These are phyloP conservation scores for Salisapilia sapeloensis DNA, from an alignment of 352 stramenopile genomes.

Conservation along the genomic window DNA sequence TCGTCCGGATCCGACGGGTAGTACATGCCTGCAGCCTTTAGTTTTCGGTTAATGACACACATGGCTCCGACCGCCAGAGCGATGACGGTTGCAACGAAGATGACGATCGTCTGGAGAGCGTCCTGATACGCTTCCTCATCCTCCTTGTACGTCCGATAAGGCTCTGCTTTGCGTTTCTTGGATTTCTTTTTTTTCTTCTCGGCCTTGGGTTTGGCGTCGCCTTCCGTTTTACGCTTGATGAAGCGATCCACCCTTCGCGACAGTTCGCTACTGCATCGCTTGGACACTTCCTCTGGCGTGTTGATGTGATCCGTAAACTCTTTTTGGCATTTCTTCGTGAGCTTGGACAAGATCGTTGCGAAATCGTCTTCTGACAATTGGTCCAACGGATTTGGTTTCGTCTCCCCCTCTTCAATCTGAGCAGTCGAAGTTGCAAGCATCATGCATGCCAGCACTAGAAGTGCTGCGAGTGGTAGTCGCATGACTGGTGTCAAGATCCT, in stretches of 20 bases:
- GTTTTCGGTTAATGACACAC: slow-evolving; percentile 72
- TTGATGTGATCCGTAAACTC: slow-evolving; percentile 52
- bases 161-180: slow-evolving; percentile 43
- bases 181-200: slow-evolving; percentile 50
- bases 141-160: slow-evolving; percentile 32
- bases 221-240: slow-evolving; percentile 19
- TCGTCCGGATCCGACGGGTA: slow-evolving; percentile 32
- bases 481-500: no score
- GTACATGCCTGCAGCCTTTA: slow-evolving; percentile 68
- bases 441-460: slow-evolving; percentile 23
- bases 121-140: slow-evolving; percentile 47
- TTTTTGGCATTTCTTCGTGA: slow-evolving; percentile 53
- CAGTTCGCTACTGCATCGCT: slow-evolving; percentile 40
- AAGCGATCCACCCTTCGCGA: slow-evolving; percentile 42
- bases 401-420: slow-evolving; percentile 12
- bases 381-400: slow-evolving; percentile 10
- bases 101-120: slow-evolving; percentile 48
- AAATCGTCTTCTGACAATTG: slow-evolving; percentile 39
- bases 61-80: slow-evolving; percentile 29
- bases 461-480: slow-evolving; percentile 17
- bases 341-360: slow-evolving; percentile 49
- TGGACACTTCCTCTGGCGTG: slow-evolving; percentile 40
- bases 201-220: slow-evolving; percentile 5
- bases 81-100: slow-evolving; percentile 47
- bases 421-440: slow-evolving; percentile 10